phyloP scores from a whole-genome alignment of 2,329 filamentous ascomycete species.

The Arachnomyces sp. region DNA sequence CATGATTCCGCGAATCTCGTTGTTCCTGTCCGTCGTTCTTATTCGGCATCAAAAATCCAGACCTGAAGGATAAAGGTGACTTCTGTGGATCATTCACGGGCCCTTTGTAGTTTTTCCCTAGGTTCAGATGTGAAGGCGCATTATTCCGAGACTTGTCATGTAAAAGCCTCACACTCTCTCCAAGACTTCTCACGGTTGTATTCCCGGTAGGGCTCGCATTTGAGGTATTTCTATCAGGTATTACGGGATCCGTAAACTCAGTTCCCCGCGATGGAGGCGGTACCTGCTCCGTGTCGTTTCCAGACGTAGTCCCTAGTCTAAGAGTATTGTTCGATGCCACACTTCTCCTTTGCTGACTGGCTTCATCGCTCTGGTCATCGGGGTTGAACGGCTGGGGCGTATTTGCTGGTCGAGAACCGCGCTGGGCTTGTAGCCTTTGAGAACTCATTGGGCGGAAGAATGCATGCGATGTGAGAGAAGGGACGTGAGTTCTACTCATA shows the following conservation, averaged over 20 bases:
- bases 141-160: slow-evolving; percentile 45
- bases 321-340: slow-evolving; percentile 48
- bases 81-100: slow-evolving; percentile 53
- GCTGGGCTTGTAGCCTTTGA: slow-evolving; percentile 83
- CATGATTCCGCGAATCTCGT: slow-evolving; percentile 59
- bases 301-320: slow-evolving; percentile 28
- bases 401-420: slow-evolving; percentile 50
- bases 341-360: slow-evolving; percentile 51
- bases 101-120: slow-evolving; percentile 53
- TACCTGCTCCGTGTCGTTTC: slow-evolving; percentile 43
- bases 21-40: slow-evolving; percentile 43
- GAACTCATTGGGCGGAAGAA: slow-evolving; percentile 98
- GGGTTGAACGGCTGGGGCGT: slow-evolving; percentile 26
- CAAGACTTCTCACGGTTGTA: slow-evolving; percentile 55
- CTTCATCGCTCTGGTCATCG: slow-evolving; percentile 39
- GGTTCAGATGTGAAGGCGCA: slow-evolving; percentile 44
- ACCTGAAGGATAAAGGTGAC: slow-evolving; percentile 69
- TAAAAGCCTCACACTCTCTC: slow-evolving; percentile 73
- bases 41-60: slow-evolving; percentile 60
- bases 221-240: slow-evolving; percentile 61
- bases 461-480: slow-evolving; percentile 77
- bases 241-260: slow-evolving; percentile 68
- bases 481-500: slow-evolving; percentile 77
- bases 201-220: slow-evolving; percentile 64
- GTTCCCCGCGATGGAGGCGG: slow-evolving; percentile 69